Evolutionary conservation across 768 basidiomycete genomes (phyloP), one percentile per base, ranked within the genome.

Genomic region (Amanita subjunquillea): DNA sequence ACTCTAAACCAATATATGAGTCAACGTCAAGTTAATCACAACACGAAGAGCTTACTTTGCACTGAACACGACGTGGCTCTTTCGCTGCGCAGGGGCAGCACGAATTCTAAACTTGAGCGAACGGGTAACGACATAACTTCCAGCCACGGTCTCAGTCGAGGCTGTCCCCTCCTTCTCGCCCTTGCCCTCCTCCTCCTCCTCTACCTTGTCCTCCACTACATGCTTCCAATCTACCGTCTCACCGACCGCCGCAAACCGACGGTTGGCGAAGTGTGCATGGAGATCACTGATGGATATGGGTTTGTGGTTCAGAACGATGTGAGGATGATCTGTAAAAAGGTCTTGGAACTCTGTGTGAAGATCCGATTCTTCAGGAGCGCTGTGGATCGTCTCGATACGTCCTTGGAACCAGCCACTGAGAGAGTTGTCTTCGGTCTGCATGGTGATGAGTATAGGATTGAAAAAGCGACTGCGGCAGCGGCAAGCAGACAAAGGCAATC

Each of bases 81-180:
- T 46, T 29, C 38, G 56, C 44, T 64, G 58, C 1, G 62, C 62
- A 42, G 59, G 59, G 2, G 53, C 56, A 1, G 56, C 63, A 15
- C 63, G 62, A 39, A 65, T 58, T 44, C 59, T 57, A 36, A 62
- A 61, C 42, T 60, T 60, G 57, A 62, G 53, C 1, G 57, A 58
- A 1, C 63, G 56, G 6, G 59, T 62, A 4, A 59, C 57, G 8
- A 60, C 41, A 29, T 60, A 65, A 22, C 55, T 57, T 4, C 63
- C 63, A 3, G 59, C 60, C 2, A 64, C 57, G 15, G 60, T 54
- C 15, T 57, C 59, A 15, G 15, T 23, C 12, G 25, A 8, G 1
- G 12, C 15, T 2, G 15, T 12, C 12, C 15, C 50, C 5, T 42
- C 23, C n/a, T 50, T 17, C 20, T 25, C 39, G 12, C 17, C 17